Evolutionary conservation across 129 eudicot species (phyloP).

Genomic region (Escallonia herrerae): DNA sequence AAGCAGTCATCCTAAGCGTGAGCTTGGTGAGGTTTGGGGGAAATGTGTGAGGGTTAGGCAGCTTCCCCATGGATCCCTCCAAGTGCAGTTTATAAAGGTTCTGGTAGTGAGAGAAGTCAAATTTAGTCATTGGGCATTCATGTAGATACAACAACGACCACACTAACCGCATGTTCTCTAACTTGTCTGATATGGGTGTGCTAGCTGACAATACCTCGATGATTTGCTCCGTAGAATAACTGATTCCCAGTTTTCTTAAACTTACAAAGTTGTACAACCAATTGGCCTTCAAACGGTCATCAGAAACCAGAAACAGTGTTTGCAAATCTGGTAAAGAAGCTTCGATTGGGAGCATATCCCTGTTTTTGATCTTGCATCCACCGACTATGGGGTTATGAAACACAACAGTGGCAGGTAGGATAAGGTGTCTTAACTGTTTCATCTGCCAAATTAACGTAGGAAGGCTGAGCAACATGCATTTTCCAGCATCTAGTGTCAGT

Average conservation of each 20-base stretch:
- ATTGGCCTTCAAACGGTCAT: neutral
- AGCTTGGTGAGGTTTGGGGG: constrained; percentile 2
- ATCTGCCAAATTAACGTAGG: neutral
- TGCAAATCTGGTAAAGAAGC: neutral
- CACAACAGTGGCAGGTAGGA: neutral
- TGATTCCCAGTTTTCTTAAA: neutral
- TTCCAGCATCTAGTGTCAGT: neutral
- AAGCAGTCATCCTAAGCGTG: neutral
- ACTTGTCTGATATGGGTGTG: neutral
- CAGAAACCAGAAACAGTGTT: neutral
- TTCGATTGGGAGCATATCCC: neutral
- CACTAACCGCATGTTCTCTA: neutral
- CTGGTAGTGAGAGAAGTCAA: neutral
- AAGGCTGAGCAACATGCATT: neutral
- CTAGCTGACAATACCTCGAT: neutral
- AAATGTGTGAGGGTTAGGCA: neutral
- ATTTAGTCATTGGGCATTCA: neutral
- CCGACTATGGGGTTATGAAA: neutral
- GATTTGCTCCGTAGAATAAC: neutral
- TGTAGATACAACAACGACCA: too few relatives aligned
- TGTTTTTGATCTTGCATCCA: neutral
- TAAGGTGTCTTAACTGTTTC: neutral
- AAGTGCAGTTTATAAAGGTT: neutral
- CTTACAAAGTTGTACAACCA: neutral
- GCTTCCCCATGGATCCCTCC: neutral